Percentiles rank a stretch among this genome's conserved stretches.
These are phyloP conservation scores for Sugiyamaella americana DNA, from an alignment of 805 yeast species.

Conservation along the genomic window DNA sequence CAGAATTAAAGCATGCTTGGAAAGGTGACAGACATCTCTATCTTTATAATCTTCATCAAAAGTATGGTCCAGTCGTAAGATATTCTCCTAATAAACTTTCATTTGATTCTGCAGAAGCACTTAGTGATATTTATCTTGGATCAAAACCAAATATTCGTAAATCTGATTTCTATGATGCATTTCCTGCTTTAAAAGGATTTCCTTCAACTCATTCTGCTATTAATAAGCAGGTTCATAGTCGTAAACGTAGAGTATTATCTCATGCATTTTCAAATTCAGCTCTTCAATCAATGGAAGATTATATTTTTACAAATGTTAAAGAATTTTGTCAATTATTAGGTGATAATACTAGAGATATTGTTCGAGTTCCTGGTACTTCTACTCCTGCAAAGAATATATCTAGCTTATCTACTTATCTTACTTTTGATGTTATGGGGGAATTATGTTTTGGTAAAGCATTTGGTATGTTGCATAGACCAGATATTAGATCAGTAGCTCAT, in stretches of 20 bases:
- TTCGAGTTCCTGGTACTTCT: constrained; percentile 7
- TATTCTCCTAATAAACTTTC: constrained; percentile 17
- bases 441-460: constrained; percentile 18
- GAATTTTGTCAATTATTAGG: constrained; percentile 14
- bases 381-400: constrained; percentile 17
- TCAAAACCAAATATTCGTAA: constrained; percentile 13
- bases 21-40: constrained; percentile 17
- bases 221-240: constrained; percentile 14
- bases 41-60: constrained; percentile 9
- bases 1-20: constrained; percentile 17
- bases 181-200: constrained; percentile 18
- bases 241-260: constrained; percentile 18
- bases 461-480: constrained; percentile 14
- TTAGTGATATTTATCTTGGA: constrained; percentile 14
- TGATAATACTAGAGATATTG: constrained; percentile 12
- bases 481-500: constrained; percentile 13
- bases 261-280: constrained; percentile 17
- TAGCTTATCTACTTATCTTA: constrained; percentile 11
- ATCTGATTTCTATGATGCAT: constrained; percentile 17
- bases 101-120: constrained; percentile 13
- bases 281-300: constrained; percentile 14
- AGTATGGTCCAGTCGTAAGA: constrained; percentile 16
- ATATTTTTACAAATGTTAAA: constrained; percentile 14
- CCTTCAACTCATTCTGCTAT: constrained; percentile 18
- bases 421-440: constrained; percentile 20